These are phyloP conservation scores for Platanthera zijinensis DNA, from an alignment of 106 monocot species.

Conservation along the genomic window DNA sequence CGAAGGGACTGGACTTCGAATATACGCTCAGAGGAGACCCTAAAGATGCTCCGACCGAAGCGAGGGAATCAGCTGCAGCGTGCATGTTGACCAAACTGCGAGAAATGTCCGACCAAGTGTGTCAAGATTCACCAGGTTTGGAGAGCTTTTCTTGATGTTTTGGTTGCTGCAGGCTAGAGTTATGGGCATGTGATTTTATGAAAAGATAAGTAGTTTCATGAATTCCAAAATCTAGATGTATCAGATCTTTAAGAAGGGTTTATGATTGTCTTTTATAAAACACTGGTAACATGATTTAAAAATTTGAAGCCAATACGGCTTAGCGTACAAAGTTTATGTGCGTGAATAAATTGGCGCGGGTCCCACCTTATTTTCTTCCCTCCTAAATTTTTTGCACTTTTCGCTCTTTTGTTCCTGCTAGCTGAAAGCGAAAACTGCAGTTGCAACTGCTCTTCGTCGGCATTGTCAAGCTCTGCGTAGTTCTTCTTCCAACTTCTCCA, in stretches of 20 bases:
- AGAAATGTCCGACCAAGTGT: background rate
- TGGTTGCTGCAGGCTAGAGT: background rate
- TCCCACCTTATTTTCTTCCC: no score
- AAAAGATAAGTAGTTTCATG: background rate
- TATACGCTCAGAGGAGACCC: background rate
- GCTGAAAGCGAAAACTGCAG: no score
- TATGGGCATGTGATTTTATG: background rate
- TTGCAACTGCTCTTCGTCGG: no score
- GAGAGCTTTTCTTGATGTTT: background rate
- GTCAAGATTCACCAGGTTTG: background rate
- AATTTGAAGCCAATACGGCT: no score
- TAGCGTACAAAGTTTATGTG: no score
- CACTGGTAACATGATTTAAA: no score
- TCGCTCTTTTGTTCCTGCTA: no score
- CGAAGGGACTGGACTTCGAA: background rate
- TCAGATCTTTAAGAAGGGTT: background rate
- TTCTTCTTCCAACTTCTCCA: no score
- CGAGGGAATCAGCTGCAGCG: background rate
- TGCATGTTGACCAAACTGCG: background rate
- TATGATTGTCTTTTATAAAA: background rate
- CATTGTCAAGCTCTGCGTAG: no score
- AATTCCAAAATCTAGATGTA: background rate
- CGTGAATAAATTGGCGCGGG: no score
- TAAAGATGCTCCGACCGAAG: background rate
- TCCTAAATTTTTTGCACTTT: no score